A percentile compares a stretch with the other conserved stretches of the same genome.
Evolutionary conservation across 164 flowering plant species (phyloP).

Genomic region (Cinnamomum chago): DNA sequence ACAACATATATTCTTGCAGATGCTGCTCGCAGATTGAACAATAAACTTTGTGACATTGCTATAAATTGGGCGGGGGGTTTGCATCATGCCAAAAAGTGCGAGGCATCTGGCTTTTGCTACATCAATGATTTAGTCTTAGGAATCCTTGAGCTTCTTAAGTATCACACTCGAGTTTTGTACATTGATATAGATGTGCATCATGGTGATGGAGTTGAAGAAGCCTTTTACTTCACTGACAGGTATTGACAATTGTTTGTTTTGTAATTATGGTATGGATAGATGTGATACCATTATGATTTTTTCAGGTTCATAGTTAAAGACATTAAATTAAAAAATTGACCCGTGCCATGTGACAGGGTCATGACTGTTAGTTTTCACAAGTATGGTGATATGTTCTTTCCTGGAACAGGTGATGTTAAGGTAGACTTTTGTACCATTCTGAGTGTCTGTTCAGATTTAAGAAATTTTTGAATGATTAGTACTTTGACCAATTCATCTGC

Average conservation of each 20-base stretch:
- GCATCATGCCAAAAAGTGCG: constrained; percentile 99
- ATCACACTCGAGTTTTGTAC: constrained; percentile 89
- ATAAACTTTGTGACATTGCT: constrained; percentile 90
- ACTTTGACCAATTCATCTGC: background rate
- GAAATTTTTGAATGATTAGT: background rate
- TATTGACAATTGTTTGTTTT: constrained; percentile 15
- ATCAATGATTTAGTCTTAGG: constrained; percentile 96
- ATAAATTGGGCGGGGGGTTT: constrained; percentile 99
- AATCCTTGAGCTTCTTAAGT: constrained; percentile 85
- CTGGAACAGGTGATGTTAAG: constrained; percentile 99
- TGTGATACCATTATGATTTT: background rate
- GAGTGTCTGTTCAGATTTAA: background rate
- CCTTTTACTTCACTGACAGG: constrained; percentile 96
- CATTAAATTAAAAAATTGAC: background rate
- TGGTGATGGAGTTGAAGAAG: constrained; percentile 99
- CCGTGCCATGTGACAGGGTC: constrained; percentile 56
- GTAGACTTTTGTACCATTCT: constrained; percentile 25
- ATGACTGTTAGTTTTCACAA: constrained; percentile 99
- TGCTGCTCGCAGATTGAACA: constrained; percentile 91
- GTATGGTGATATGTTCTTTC: constrained; percentile 90
- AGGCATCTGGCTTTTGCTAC: constrained; percentile 96
- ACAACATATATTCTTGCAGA: constrained; percentile 37
- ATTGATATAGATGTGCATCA: constrained; percentile 99
- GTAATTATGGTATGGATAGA: background rate
- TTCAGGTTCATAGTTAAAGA: background rate